A percentile compares a stretch with the other conserved stretches of the same genome.
Evolutionary conservation across 805 yeast genomes (phyloP).

Genomic region (Cyberlindnera galapagoensis): DNA sequence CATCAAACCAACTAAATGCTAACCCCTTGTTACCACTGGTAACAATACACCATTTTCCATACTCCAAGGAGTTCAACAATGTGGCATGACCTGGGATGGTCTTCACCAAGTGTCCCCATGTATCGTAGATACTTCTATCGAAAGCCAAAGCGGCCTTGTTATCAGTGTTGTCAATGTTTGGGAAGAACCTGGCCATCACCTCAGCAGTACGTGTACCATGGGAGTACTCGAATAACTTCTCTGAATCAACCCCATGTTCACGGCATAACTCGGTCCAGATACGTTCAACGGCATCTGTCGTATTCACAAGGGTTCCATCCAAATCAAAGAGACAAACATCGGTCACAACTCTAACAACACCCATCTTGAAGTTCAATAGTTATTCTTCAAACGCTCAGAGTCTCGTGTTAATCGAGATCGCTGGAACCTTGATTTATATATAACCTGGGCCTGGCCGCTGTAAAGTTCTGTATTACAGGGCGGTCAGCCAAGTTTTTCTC

Average conservation of each 20-base stretch:
- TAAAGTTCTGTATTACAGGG: too few relatives aligned
- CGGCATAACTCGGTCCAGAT: slow-evolving; percentile 75
- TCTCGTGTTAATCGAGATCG: too few relatives aligned
- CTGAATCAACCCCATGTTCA: slow-evolving; percentile 63
- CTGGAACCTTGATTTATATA: too few relatives aligned
- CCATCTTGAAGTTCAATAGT: slow-evolving; percentile 17
- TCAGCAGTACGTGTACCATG: slow-evolving; percentile 86
- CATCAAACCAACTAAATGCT: slow-evolving; percentile 72
- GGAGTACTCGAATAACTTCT: slow-evolving; percentile 22
- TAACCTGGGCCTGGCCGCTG: too few relatives aligned
- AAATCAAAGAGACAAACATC: slow-evolving; percentile 58
- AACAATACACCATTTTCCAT: slow-evolving; percentile 72
- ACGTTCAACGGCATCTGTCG: slow-evolving; percentile 76
- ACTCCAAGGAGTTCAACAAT: slow-evolving; percentile 48
- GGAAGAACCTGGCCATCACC: slow-evolving; percentile 66
- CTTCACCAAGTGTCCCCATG: slow-evolving; percentile 65
- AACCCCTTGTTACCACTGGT: slow-evolving; percentile 75
- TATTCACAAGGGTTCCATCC: slow-evolving; percentile 82
- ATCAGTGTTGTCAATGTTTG: slow-evolving; percentile 62
- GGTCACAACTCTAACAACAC: slow-evolving; percentile 11
- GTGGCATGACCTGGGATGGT: slow-evolving; percentile 73
- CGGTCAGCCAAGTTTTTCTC: too few relatives aligned
- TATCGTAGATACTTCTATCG: slow-evolving; percentile 55
- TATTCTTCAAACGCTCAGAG: too few relatives aligned
- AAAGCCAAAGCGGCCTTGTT: slow-evolving; percentile 59